Evolutionary conservation across 257 asterid species (phyloP), one percentile per base, ranked within the genome.

Genomic region (Solanum habrochaites): DNA sequence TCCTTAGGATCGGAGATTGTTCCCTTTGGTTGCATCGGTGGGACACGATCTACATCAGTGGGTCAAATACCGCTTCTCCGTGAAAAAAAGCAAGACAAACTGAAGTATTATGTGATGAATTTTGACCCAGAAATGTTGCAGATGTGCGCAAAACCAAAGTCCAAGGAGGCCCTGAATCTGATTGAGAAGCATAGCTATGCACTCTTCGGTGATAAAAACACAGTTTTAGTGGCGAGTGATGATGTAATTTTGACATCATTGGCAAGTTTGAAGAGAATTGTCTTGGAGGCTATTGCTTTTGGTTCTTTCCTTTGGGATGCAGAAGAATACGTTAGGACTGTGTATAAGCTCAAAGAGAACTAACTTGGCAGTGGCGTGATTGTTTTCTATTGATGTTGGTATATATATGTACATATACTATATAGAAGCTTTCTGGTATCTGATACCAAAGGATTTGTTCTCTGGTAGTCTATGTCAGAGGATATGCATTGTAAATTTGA

Each of bases 231-330:
- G 3, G 96, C 90, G 80, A 87, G 31, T 1, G 88, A 90, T 11
- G 97, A 93, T 40, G 87, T 86, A 21, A 92, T 97, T 83, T 89
- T 82, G 21, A 93, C 96, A 9, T 97, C 99, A 12, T 93, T 91
- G 56, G 98, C 95, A 5, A 94, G 96, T 73, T 80, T 97, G 85
- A 97, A 94, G 95, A 95, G 99, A 88, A 89, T 94, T 78, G 93
- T 93, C 62, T 88, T 96, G 73, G 99, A 96, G 91, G 99, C 93
- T 42, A 92, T 96, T 81, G 99, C 98, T 20, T 97, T 97, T 66
- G 99, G 99, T 42, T 93, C 91, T 12, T 97, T 94, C 90, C 88
- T 97, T 4, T 96, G 97, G 97, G 98, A 93, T 3, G 86, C 95
- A 2, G 99, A 97, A 73, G 92, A 89, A 49, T 88, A 82, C 23